Conservation (phyloP, 2,329 filamentous ascomycete genomes). For the Colletotrichum sojae region DNA sequence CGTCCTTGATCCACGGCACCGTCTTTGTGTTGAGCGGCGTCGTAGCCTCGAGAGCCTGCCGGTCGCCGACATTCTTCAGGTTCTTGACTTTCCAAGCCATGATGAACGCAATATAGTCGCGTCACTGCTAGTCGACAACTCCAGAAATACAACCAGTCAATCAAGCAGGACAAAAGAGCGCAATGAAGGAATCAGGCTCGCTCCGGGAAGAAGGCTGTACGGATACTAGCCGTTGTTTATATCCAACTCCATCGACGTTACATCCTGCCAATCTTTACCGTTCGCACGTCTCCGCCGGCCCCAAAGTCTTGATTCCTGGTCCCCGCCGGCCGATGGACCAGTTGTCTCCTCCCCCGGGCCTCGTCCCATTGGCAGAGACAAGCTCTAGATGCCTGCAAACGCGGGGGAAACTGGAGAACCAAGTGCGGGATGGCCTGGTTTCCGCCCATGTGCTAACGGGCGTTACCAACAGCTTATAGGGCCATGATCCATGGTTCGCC, state of each 20-base stretch:
- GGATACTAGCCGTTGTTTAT: slow-evolving; percentile 21
- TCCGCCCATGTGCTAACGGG: background rate
- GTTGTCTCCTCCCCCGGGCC: background rate
- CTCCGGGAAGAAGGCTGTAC: too few relatives aligned
- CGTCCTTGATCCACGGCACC: slow-evolving; percentile 22
- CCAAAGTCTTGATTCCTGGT: background rate
- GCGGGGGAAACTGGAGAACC: slow-evolving; percentile 24
- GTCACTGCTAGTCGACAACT: background rate
- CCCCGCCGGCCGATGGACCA: background rate
- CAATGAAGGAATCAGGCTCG: background rate
- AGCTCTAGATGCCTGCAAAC: slow-evolving; percentile 12
- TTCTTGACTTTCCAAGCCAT: slow-evolving; percentile 33
- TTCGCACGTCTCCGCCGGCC: slow-evolving; percentile 7
- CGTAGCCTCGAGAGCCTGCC: slow-evolving; percentile 31
- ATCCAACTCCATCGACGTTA: slow-evolving; percentile 11
- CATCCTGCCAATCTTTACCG: slow-evolving; percentile 6
- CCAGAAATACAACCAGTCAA: background rate
- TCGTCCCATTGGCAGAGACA: slow-evolving; percentile 23
- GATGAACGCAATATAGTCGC: background rate
- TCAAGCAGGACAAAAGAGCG: background rate
- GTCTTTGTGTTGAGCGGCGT: slow-evolving; percentile 33
- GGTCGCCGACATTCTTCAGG: slow-evolving; percentile 26
- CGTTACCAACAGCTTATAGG: slow-evolving; percentile 2
- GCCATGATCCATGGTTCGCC: background rate
- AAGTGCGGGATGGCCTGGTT: slow-evolving; percentile 24